Base-by-base conservation (phyloP, 208 protist species). In the Crithidia expoeki region DNA sequence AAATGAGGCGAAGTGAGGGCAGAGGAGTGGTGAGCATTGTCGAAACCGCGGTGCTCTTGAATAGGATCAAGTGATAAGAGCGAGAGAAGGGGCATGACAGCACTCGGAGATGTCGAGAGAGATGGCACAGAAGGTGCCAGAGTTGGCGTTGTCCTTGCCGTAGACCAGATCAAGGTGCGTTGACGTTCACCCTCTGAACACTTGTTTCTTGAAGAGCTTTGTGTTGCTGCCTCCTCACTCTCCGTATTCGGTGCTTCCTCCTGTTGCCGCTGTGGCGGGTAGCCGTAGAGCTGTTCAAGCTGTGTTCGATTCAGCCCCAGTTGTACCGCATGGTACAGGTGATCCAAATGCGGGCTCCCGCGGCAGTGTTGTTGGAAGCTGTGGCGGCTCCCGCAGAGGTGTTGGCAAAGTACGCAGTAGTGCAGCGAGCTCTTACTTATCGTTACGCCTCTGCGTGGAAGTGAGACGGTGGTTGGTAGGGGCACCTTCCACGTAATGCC, bases 341-440 rank as follows among this genome's bases (percentile, higher is more conserved):
- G 88, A 6, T 63, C 67, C 2, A 94, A 74, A 59, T 94, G 88
- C 7, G 50, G 27, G 30, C 50, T n/a, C 9, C 63, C 59, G 34
- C 76, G 76, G 72, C 76, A 88, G 68, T 94, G 88, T 19, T 79
- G 33, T 5, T 44, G 36, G 25, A 87, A 69, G 11, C 33, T 25
- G 12, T 9, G 46, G 3, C 40, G 55, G 17, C 36, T 59, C 2
- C 63, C 12, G 61, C 62, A 89, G 1, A 81, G 42, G 23, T 46
- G 68, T 44, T 88, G 78, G 59, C 88, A 94, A n/a, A 90, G 68
- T 0, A 61, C 58, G 49, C 88, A 94, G 71, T 89, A 87, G 34
- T 50, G 67, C 65, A 68, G 21, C 6, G 51, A 32, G 17, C 53
- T 23, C 33, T 58, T 23, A 9, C 21, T 23, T 16, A 17, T 1